These are phyloP conservation scores for Plenodomus tracheiphilus DNA, from an alignment of 2,329 filamentous ascomycete genomes.

Conservation along the genomic window DNA sequence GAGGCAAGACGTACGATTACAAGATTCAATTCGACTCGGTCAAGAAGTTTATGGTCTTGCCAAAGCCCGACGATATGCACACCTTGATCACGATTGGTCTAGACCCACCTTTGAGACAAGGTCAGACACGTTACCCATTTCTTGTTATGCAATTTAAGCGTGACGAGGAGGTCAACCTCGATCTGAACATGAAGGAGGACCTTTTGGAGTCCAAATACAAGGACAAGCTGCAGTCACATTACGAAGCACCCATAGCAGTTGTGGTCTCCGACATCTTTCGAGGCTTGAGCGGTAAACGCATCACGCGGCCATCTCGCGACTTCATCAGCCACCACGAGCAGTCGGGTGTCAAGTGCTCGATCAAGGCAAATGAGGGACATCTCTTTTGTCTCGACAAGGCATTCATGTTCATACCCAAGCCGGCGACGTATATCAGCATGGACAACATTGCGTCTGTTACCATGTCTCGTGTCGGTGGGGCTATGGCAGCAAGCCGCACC, in stretches of 20 bases:
- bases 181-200: constrained; percentile 94
- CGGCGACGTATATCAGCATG: constrained; percentile 94
- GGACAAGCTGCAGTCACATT: constrained; percentile 83
- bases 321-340: constrained; percentile 93
- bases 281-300: constrained; percentile 91
- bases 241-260: constrained; percentile 84
- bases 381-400: constrained; percentile 97
- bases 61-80: constrained; percentile 97
- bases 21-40: constrained; percentile 98
- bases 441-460: constrained; percentile 90
- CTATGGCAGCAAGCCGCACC: constrained; percentile 89
- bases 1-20: constrained; percentile 99
- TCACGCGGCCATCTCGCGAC: constrained; percentile 90
- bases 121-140: constrained; percentile 97
- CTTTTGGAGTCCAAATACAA: constrained; percentile 84
- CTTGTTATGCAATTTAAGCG: constrained; percentile 99
- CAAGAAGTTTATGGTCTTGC: constrained; percentile 98
- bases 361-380: constrained; percentile 98
- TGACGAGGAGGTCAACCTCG: constrained; percentile 94
- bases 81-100: constrained; percentile 92
- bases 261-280: constrained; percentile 96
- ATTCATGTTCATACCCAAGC: constrained; percentile 99
- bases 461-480: constrained; percentile 93
- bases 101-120: constrained; percentile 92
- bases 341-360: constrained; percentile 97